Percentiles rank a stretch among this genome's conserved stretches.
Conservation (phyloP, 2,329 filamentous ascomycete genomes). For the Phyllosticta citribraziliensis region DNA sequence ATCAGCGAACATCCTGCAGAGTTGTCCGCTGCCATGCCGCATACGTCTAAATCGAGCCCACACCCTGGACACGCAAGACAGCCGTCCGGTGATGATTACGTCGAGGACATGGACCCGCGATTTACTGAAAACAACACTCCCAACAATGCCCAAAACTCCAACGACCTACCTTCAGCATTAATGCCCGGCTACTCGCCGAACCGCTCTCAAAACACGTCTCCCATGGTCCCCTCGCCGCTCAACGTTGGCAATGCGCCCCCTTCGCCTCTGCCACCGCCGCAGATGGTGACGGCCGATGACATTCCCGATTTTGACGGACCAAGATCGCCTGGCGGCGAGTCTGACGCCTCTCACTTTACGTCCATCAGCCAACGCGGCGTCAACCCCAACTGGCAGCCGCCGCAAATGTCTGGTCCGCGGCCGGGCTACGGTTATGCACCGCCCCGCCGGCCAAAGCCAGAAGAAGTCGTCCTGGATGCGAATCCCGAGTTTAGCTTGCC, state of each 20-base stretch:
- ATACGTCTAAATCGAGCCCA: conserved; percentile 10
- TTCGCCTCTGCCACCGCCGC: background rate
- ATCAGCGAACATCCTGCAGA: conserved; percentile 21
- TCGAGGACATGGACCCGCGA: conserved; percentile 86
- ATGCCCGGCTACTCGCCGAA: conserved; percentile 25
- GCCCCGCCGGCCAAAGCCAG: conserved; percentile 37
- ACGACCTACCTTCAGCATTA: conserved; percentile 20
- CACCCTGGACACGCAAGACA: conserved; percentile 5
- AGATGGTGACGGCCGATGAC: conserved; percentile 1
- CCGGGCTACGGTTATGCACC: conserved; percentile 27
- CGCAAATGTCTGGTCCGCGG: conserved; percentile 18
- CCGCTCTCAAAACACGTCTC: conserved; percentile 18
- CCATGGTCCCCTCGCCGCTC: conserved; percentile 13
- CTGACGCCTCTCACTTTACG: conserved; percentile 77
- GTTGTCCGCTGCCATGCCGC: conserved; percentile 12
- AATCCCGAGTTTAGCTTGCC: conserved; percentile 83
- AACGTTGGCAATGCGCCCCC: background rate
- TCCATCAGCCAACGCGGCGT: conserved; percentile 80
- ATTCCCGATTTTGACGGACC: conserved; percentile 48
- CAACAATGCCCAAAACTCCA: background rate
- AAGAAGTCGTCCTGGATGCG: conserved; percentile 63
- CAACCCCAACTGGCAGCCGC: conserved; percentile 71
- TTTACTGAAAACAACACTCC: conserved; percentile 48
- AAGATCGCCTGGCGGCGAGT: conserved; percentile 61
- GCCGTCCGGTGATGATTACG: conserved; percentile 49